Conservation (phyloP, 768 basidiomycete species). For the Leccinum ochraceum region DNA sequence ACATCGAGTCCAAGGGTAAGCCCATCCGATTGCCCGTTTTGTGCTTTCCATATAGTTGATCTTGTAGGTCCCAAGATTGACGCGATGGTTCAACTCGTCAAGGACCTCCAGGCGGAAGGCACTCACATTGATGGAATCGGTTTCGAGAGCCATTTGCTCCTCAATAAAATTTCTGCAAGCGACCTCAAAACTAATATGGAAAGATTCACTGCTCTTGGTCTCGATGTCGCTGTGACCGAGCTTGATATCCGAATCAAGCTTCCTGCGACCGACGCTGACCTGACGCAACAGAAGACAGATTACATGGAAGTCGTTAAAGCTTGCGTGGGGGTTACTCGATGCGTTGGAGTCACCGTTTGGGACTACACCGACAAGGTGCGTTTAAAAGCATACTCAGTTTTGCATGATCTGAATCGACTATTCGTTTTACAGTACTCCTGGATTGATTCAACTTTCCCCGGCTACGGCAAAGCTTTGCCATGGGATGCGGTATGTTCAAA, state of each 20-base stretch:
- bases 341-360: slow-evolving; percentile 43
- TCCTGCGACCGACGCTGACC: slow-evolving; percentile 48
- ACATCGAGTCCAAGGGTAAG: slow-evolving; percentile 27
- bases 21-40: background rate
- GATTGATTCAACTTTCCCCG: slow-evolving; percentile 7
- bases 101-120: slow-evolving; percentile 44
- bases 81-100: slow-evolving; percentile 55
- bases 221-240: slow-evolving; percentile 71
- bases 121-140: slow-evolving; percentile 64
- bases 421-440: slow-evolving; percentile 15
- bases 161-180: slow-evolving; percentile 51
- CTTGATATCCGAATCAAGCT: slow-evolving; percentile 61
- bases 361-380: slow-evolving; percentile 40
- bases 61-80: slow-evolving; percentile 35
- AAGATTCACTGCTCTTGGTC: slow-evolving; percentile 56
- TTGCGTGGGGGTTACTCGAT: slow-evolving; percentile 45
- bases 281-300: slow-evolving; percentile 55
- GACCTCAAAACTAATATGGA: slow-evolving; percentile 48
- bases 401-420: slow-evolving; percentile 12
- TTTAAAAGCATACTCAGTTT: background rate
- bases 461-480: slow-evolving; percentile 17
- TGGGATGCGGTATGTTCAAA: slow-evolving; percentile 16
- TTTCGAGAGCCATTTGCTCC: slow-evolving; percentile 59
- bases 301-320: slow-evolving; percentile 49
- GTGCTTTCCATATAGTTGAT: background rate